Percentiles rank a stretch among this genome's conserved stretches.
These are phyloP conservation scores for Blastomyces parvus DNA, from an alignment of 2,329 filamentous ascomycete genomes.

Conservation along the genomic window DNA sequence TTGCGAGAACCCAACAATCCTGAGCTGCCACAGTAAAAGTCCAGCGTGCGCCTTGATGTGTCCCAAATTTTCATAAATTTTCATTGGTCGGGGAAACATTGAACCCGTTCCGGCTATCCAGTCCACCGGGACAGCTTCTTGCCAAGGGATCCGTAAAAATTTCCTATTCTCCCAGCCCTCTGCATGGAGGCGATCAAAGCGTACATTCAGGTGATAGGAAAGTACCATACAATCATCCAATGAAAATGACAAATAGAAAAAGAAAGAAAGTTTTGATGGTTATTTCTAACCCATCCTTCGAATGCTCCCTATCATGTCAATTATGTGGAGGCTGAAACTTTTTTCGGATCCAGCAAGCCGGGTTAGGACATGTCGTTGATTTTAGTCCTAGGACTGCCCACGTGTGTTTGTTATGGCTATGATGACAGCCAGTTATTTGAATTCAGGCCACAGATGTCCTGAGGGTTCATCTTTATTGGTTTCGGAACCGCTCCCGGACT, in stretches of 20 bases:
- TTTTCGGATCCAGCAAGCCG: neutral
- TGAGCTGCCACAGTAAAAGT: neutral
- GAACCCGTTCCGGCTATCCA: conserved; percentile 4
- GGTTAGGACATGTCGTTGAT: neutral
- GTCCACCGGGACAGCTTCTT: neutral
- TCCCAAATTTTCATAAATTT: neutral
- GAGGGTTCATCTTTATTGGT: neutral
- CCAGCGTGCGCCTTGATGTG: neutral
- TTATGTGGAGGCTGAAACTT: neutral
- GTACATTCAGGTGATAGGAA: conserved; percentile 3
- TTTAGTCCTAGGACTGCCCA: neutral
- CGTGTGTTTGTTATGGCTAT: neutral
- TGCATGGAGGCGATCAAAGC: neutral
- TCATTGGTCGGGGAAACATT: neutral
- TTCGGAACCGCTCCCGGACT: neutral
- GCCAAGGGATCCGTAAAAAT: conserved; percentile 2
- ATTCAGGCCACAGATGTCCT: neutral
- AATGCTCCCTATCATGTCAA: neutral
- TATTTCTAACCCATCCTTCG: neutral
- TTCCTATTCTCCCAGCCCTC: neutral
- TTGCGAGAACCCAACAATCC: neutral
- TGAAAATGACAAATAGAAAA: neutral
- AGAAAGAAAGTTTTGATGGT: neutral
- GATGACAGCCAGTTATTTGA: neutral
- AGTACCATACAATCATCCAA: neutral